Evolutionary conservation across 2,329 filamentous ascomycete genomes (phyloP), one percentile per base, ranked within the genome.

Genomic region (Verticillium nubilum): DNA sequence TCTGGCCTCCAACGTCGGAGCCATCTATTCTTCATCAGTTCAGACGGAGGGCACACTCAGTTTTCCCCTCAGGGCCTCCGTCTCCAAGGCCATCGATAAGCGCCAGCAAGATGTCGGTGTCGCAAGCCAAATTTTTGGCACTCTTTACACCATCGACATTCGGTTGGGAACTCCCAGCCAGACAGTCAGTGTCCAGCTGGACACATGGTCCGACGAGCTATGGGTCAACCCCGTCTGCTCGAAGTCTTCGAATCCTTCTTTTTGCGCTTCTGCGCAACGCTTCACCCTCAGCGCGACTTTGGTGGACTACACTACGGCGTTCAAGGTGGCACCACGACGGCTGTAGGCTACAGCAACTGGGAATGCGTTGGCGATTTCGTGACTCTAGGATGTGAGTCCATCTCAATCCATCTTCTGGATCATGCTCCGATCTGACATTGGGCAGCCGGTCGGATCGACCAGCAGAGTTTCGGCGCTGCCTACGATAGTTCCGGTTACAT

Each of bases 151-250:
- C 42, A 73, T 76, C 53, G 70, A 75, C 17, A 60, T 78, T 23
- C 60, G 62, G 13, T 65, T 78, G 35, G 76, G 76, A 9, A 75
- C 70, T 0, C 76, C 76, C 4, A 67, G 68, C 5, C 74, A 77
- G 59, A 58, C 63, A 4, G 72, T 78, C 52, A 72, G 67, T 33
- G 73, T 78, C 61, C 70, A 74, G 61, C 70, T 78, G 55, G 75
- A 78, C 60, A 78, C 76, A 0, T 74, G 74, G 17, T 77, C 75
- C 4, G 67, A 69, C 9, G 75, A 78, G 63, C 68, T 76, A 5
- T 78, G 75, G 76, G 73, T 78, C 37, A 76, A 78, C 59, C 75
- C 76, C 6, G 66, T 70, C 7, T 78, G 76, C 64, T 64, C 64
- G 57, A 71, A 70, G 50, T 65, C 73, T 1, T 56, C 61, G 5